Conservation (phyloP, 257 asterid species). For the Solanum boliviense region DNA sequence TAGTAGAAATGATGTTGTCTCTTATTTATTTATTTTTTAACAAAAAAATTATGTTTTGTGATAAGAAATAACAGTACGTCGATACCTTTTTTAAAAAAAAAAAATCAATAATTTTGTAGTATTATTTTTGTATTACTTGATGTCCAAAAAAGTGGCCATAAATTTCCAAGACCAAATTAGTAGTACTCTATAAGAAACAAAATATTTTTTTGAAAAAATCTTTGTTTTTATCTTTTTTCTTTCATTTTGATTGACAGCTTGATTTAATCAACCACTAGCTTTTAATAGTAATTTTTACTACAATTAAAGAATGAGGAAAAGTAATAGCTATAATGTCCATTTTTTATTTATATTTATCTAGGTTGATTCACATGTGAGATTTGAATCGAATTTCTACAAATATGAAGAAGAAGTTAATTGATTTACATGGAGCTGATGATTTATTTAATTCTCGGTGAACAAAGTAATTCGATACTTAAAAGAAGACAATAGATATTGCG, state of each 20-base stretch:
- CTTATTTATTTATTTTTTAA: conserved; percentile 1
- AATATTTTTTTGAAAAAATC: not conserved
- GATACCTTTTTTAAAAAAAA: not conserved
- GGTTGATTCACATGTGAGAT: no score
- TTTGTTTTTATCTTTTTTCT: not conserved
- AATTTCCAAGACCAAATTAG: conserved; percentile 2
- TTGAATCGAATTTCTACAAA: no score
- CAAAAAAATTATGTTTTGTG: not conserved
- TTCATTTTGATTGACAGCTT: not conserved
- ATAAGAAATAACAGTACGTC: not conserved
- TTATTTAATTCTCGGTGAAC: no score
- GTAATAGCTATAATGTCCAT: not conserved
- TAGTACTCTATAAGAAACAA: not conserved
- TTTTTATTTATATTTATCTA: no score
- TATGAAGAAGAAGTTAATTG: not conserved
- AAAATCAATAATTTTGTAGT: not conserved
- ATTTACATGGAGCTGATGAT: no score
- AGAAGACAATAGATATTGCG: no score
- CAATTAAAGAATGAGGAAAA: not conserved
- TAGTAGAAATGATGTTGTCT: conserved; percentile 22
- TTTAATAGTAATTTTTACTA: not conserved
- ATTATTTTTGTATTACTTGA: not conserved
- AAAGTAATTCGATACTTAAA: no score
- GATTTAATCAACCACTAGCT: not conserved
- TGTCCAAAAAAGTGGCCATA: not conserved